Percentiles rank a stretch among this genome's conserved stretches.
Conservation (phyloP, 164 flowering plant species). For the Tetracentron sinense region DNA sequence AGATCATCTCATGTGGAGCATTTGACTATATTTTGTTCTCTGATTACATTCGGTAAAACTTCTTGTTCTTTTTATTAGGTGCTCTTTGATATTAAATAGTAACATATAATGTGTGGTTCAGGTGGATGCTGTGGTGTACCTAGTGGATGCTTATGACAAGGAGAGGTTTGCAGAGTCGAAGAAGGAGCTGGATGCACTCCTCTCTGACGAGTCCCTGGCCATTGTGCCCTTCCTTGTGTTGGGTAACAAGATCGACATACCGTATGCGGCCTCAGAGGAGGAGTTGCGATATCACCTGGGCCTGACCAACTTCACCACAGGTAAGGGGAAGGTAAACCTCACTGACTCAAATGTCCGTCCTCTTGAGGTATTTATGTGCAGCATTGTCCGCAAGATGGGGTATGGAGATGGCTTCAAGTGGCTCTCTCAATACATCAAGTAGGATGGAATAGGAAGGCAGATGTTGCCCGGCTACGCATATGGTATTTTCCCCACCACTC, state of each 20-base stretch:
- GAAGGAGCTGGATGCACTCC: slow-evolving; percentile 65
- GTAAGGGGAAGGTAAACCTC: slow-evolving; percentile 56
- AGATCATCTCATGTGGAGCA: no score
- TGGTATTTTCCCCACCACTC: slow-evolving; percentile 5
- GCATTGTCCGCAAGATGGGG: slow-evolving; percentile 66
- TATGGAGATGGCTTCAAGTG: slow-evolving; percentile 58
- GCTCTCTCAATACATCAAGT: slow-evolving; percentile 64
- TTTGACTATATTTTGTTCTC: no score
- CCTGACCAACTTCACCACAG: slow-evolving; percentile 57
- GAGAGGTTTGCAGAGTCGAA: slow-evolving; percentile 67
- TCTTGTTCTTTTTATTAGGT: no score
- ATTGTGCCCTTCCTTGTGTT: slow-evolving; percentile 49
- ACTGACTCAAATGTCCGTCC: slow-evolving; percentile 45
- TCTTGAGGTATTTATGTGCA: slow-evolving; percentile 70
- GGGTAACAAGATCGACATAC: slow-evolving; percentile 58
- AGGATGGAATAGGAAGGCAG: slow-evolving; percentile 2
- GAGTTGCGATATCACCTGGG: slow-evolving; percentile 53
- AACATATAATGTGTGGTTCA: slow-evolving; percentile 7
- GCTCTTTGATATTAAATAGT: no score
- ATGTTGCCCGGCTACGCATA: not conserved
- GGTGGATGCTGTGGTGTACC: slow-evolving; percentile 74
- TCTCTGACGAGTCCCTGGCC: slow-evolving; percentile 56
- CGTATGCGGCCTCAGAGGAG: slow-evolving; percentile 65
- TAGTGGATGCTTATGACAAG: slow-evolving; percentile 70
- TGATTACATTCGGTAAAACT: no score